Conservation (phyloP, 2,329 filamentous ascomycete species). For the Purpureocillium takamizusanense region DNA sequence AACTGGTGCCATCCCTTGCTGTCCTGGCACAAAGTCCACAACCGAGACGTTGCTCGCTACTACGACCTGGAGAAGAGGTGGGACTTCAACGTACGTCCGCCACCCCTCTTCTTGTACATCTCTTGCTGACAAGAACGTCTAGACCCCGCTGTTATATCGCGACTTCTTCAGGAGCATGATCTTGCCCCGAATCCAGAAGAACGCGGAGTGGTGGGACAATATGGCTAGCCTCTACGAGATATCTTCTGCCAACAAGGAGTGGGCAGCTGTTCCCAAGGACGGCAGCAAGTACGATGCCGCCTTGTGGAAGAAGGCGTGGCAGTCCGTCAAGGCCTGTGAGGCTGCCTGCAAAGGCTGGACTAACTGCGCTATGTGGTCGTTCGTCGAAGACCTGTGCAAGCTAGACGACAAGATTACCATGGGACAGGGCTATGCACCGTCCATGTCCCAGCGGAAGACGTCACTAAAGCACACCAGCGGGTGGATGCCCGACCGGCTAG, state of each 20-base stretch:
- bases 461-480: constrained; percentile 14
- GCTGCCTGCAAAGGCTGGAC: constrained; percentile 12
- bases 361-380: constrained; percentile 12
- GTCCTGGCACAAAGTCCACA: constrained; percentile 17
- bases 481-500: constrained; percentile 12
- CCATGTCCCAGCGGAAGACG: constrained; percentile 15
- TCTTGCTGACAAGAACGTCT: background rate
- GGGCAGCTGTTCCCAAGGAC: constrained; percentile 6
- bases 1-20: constrained; percentile 15
- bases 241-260: constrained; percentile 11
- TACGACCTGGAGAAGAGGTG: constrained; percentile 12
- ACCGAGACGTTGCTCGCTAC: constrained; percentile 13
- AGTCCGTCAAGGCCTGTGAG: constrained; percentile 12
- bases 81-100: constrained; percentile 10
- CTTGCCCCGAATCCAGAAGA: constrained; percentile 9
- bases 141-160: constrained; percentile 12
- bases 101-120: too few species aligned
- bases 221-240: constrained; percentile 10
- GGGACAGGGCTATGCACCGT: constrained; percentile 13
- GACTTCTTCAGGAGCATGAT: constrained; percentile 14
- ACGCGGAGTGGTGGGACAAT: constrained; percentile 15
- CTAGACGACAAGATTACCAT: constrained; percentile 14
- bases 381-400: constrained; percentile 14
- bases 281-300: constrained; percentile 5
- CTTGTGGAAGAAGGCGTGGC: constrained; percentile 12